Evolutionary conservation across 495 filamentous ascomycete species (phyloP).

Genomic region (Entonaema liquescens): DNA sequence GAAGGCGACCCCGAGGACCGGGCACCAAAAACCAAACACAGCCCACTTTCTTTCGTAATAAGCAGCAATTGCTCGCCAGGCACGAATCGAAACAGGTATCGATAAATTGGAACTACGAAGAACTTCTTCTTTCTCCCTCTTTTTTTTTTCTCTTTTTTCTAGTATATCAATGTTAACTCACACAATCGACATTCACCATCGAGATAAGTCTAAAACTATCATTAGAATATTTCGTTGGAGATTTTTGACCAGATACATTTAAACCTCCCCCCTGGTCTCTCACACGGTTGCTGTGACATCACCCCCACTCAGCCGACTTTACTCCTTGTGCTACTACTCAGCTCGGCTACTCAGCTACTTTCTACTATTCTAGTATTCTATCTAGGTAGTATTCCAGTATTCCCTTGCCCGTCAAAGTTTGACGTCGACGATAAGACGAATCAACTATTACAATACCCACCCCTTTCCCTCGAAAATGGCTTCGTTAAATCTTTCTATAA

Average conservation of each 20-base stretch:
- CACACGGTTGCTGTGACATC: constrained; percentile 43
- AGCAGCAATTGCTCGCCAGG: constrained; percentile 34
- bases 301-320: constrained; percentile 31
- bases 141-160: constrained; percentile 8
- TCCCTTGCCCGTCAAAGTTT: background rate
- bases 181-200: constrained; percentile 14
- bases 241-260: background rate
- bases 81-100: constrained; percentile 42
- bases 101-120: constrained; percentile 36
- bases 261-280: constrained; percentile 10
- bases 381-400: background rate
- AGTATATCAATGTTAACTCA: constrained; percentile 14
- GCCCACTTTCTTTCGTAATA: constrained; percentile 44
- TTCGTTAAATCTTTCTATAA: constrained; percentile 87
- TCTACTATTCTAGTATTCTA: background rate
- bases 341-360: background rate
- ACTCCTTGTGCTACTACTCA: background rate
- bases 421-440: background rate
- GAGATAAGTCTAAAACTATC: constrained; percentile 13
- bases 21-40: constrained; percentile 29
- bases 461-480: constrained; percentile 67
- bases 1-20: constrained; percentile 30
- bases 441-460: background rate
- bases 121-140: constrained; percentile 11
- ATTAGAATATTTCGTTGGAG: constrained; percentile 3